These are phyloP conservation scores for Mucor racemosus DNA, from an alignment of 371 early-diverging fungal species.

Conservation along the genomic window DNA sequence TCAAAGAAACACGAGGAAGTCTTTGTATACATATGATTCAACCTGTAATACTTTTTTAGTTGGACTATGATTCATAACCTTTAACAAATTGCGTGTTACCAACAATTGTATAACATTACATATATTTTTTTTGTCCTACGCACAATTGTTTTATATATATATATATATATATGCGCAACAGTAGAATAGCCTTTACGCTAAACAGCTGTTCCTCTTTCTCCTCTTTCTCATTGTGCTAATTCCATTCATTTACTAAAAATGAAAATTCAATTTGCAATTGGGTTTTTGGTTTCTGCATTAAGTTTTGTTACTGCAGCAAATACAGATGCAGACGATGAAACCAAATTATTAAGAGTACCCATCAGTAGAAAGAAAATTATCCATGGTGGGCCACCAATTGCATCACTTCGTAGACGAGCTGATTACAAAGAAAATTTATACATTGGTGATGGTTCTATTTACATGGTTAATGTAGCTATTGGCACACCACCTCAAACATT, in stretches of 20 bases:
- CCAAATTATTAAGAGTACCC: slow-evolving; percentile 6
- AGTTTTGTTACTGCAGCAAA: background rate
- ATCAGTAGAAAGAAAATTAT: slow-evolving; percentile 11
- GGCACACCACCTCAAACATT: slow-evolving; percentile 48
- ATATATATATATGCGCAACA: no score
- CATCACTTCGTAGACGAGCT: slow-evolving; percentile 8
- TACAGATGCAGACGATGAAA: background rate
- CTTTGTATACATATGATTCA: background rate
- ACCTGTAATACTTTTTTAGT: background rate
- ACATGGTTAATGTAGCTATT: slow-evolving; percentile 29
- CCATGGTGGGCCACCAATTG: background rate
- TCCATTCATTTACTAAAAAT: background rate
- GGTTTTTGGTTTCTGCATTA: background rate
- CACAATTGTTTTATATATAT: background rate
- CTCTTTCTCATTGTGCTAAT: background rate
- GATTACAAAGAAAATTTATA: slow-evolving; percentile 16
- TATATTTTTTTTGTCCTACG: background rate
- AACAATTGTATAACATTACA: background rate
- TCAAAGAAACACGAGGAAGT: background rate
- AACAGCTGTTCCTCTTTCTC: background rate
- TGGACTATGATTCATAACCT: background rate
- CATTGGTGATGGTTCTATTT: slow-evolving; percentile 32
- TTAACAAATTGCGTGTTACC: background rate
- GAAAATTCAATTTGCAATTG: slow-evolving; percentile 3
- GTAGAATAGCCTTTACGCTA: background rate